Evolutionary conservation across 148 eudicot genomes (phyloP).

Genomic region (Rhododendron molle): DNA sequence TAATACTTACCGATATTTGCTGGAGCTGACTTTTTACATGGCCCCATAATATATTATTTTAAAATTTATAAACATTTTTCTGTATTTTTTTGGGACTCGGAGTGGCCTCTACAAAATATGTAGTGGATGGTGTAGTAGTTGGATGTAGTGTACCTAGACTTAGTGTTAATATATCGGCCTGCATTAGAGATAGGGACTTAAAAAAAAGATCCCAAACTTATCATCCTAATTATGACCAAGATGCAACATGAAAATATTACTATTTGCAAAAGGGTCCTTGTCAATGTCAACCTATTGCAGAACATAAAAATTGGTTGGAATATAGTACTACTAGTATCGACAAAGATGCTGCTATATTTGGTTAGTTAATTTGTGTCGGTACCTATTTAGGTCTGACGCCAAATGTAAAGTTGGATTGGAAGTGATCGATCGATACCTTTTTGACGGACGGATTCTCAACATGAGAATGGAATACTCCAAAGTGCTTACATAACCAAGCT

Average conservation of each 20-base stretch:
- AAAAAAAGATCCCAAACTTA: background rate
- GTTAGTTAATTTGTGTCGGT: background rate
- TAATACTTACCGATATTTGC: too few species aligned
- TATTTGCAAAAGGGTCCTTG: background rate
- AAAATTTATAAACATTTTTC: too few species aligned
- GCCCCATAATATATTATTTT: too few species aligned
- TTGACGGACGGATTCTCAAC: background rate
- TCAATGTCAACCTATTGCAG: background rate
- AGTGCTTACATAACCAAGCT: background rate
- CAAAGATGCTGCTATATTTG: background rate
- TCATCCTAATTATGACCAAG: background rate
- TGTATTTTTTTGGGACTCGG: too few species aligned
- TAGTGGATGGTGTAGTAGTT: too few species aligned
- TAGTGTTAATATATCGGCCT: too few species aligned
- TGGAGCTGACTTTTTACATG: too few species aligned
- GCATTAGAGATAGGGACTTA: too few species aligned
- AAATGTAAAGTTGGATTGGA: background rate
- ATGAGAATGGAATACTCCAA: background rate
- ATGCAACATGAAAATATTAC: background rate
- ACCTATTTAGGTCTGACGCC: background rate
- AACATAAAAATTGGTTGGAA: background rate
- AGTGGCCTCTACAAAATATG: too few species aligned
- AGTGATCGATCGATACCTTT: background rate
- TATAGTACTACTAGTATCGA: background rate
- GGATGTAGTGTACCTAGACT: too few species aligned